Evolutionary conservation across 2,329 filamentous ascomycete species (phyloP), one percentile per base, ranked within the genome.

Genomic region (Drechslera avenae): DNA sequence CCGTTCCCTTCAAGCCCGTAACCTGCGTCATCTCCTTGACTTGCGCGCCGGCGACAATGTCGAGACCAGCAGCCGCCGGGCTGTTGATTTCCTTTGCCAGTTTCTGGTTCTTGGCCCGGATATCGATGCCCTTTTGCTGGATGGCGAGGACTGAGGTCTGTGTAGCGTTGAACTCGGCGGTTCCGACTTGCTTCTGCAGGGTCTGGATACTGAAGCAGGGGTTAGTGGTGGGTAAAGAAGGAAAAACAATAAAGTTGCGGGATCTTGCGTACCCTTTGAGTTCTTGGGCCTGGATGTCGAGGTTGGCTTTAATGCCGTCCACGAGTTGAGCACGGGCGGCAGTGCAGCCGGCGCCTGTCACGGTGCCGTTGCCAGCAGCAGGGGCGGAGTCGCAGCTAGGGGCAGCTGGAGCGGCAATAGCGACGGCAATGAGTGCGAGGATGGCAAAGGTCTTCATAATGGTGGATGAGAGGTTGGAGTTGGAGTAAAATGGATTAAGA

Each of bases 281-380:
- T 26, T 66, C 63, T 14, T 61, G 54, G 16, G 51, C 51, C 35
- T 66, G 63, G 13, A 66, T 63, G 18, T 56, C 48, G 18, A 66
- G 52, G 30, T 63, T 64, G 8, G 52, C 46, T 19, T 64, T 49
- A 8, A 64, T 66, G 5, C 61, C 61, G 1, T 50, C 46, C 2
- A 48, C 35, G 4, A 66, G 52, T 9, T 62, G 23, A 7, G 39
- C 9, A 5, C 28, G 42, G 4, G 36, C 17, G 6, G 5, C 23
- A 16, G 47, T 14, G 35, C 47, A 50, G 16, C 26, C 35, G 10
- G 5, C 44, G 18, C 35, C 36, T 28, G 44, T 18, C 3, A 23
- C 33, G 1, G 18, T 28, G 17, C 17, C 33, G 14, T 26, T 26
- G 6, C 13, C 19, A 1, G 36, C 26, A 12, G 45, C 37, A 34